Evolutionary conservation across 2,329 filamentous ascomycete species (phyloP).

Genomic region (Mycosphaerelloides madeirae): DNA sequence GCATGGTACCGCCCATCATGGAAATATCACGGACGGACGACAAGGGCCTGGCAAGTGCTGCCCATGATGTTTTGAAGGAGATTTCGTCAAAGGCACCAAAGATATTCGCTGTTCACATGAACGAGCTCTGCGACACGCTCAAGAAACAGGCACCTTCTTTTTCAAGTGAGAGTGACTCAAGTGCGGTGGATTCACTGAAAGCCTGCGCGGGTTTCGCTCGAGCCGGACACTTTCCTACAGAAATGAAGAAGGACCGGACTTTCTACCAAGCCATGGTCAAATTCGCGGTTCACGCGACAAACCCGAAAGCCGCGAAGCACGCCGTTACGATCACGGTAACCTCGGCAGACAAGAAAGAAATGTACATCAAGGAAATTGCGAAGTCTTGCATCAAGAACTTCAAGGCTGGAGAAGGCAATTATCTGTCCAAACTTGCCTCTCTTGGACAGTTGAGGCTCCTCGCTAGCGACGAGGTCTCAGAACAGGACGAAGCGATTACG

Average conservation of each 20-base stretch:
- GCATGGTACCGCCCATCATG: conserved; percentile 86
- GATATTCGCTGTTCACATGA: conserved; percentile 87
- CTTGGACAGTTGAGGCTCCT: conserved; percentile 72
- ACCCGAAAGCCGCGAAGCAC: conserved; percentile 83
- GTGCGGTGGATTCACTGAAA: conserved; percentile 84
- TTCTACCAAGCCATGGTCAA: conserved; percentile 75
- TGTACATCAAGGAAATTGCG: conserved; percentile 79
- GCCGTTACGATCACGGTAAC: conserved; percentile 86
- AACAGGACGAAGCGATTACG: conserved; percentile 70
- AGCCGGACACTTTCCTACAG: conserved; percentile 75
- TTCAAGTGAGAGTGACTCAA: conserved; percentile 61
- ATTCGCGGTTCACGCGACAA: conserved; percentile 77
- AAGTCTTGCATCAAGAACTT: conserved; percentile 70
- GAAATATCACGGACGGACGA: conserved; percentile 80
- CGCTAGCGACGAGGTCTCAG: conserved; percentile 66
- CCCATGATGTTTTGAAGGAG: conserved; percentile 85
- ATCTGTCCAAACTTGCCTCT: conserved; percentile 67
- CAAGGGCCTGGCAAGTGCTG: conserved; percentile 68
- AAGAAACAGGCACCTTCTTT: conserved; percentile 72
- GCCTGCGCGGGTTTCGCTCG: conserved; percentile 89
- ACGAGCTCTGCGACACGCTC: conserved; percentile 82
- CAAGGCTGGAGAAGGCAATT: conserved; percentile 66
- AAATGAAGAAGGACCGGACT: conserved; percentile 75
- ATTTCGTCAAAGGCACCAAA: conserved; percentile 86
- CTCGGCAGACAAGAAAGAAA: conserved; percentile 69